Percentiles rank a stretch among this genome's conserved stretches.
Conservation (phyloP, 2,329 filamentous ascomycete genomes). For the Zalaria sp. region DNA sequence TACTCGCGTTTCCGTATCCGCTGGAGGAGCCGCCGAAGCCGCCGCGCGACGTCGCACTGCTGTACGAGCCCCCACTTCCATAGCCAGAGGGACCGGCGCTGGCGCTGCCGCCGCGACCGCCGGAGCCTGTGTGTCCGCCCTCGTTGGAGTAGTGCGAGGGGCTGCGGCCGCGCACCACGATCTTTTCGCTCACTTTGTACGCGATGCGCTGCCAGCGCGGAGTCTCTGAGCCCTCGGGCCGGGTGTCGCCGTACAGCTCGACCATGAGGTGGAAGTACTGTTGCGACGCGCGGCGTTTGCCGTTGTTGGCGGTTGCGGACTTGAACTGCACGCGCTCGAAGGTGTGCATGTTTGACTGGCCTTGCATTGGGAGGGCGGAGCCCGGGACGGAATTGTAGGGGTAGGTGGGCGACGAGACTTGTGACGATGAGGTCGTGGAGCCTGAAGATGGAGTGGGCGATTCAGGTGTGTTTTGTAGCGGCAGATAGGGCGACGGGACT, state of each 20-base stretch:
- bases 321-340: conserved; percentile 95
- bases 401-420: not conserved
- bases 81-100: conserved; percentile 17
- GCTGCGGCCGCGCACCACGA: conserved; percentile 76
- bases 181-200: conserved; percentile 58
- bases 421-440: conserved; percentile 2
- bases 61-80: conserved; percentile 11
- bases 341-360: conserved; percentile 34
- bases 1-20: conserved; percentile 4
- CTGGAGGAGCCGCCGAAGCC: conserved; percentile 10
- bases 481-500: conserved; percentile 25
- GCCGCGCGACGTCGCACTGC: conserved; percentile 11
- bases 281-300: conserved; percentile 76
- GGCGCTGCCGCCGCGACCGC: conserved; percentile 39
- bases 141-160: conserved; percentile 49
- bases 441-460: not conserved
- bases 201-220: conserved; percentile 58
- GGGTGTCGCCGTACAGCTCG: conserved; percentile 62
- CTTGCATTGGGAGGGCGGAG: conserved; percentile 10
- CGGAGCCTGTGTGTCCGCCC: conserved; percentile 43
- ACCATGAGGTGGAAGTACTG: conserved; percentile 89
- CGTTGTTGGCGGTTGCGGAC: conserved; percentile 85
- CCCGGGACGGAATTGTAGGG: conserved; percentile 2
- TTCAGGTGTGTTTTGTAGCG: conserved; percentile 22
- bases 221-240: conserved; percentile 25